Conservation (phyloP, 805 yeast genomes). For the Candida qinlingensis region DNA sequence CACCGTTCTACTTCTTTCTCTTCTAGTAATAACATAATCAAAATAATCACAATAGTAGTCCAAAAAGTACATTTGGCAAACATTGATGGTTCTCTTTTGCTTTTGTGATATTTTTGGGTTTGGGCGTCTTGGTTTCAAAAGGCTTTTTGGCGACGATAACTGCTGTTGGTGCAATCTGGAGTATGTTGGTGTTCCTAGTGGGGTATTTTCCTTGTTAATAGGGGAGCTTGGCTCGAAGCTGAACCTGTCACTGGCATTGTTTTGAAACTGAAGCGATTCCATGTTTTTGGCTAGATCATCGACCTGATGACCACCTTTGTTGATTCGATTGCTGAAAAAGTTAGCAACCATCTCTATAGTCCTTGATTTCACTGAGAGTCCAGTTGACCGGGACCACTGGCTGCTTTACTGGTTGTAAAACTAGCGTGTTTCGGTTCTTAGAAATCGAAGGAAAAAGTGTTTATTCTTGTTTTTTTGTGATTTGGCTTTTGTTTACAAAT, state of each 20-base stretch:
- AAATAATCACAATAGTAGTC: conserved; percentile 96
- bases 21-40: conserved; percentile 83
- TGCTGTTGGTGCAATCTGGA: conserved; percentile 21
- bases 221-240: conserved; percentile 31
- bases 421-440: background rate
- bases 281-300: conserved; percentile 25
- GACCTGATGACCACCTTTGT: conserved; percentile 13
- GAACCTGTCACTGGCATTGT: conserved; percentile 18
- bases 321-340: conserved; percentile 21
- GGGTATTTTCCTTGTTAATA: conserved; percentile 38
- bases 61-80: conserved; percentile 87
- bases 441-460: background rate
- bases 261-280: conserved; percentile 24
- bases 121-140: conserved; percentile 12
- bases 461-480: conserved; percentile 11
- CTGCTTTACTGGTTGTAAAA: background rate
- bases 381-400: background rate
- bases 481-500: conserved; percentile 18
- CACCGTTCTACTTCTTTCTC: conserved; percentile 74
- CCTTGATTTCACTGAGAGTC: background rate
- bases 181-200: conserved; percentile 22
- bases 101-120: conserved; percentile 31
- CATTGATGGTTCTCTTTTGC: conserved; percentile 81
- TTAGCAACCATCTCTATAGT: conserved; percentile 22
- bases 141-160: conserved; percentile 4